Evolutionary conservation across 257 asterid species (phyloP).

Genomic region (Rubia yunnanensis): DNA sequence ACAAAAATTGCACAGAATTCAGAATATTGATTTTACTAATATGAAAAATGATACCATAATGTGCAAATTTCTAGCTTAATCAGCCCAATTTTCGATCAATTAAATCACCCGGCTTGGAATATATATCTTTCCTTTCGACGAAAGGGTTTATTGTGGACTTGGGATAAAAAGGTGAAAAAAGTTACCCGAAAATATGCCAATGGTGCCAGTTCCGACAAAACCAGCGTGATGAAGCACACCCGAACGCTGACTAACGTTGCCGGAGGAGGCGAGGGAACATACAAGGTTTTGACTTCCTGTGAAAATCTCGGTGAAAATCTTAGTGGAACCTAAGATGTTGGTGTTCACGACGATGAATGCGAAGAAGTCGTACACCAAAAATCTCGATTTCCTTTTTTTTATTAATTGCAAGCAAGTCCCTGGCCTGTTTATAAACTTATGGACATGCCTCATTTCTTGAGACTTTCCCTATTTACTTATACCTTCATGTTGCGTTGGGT

Average conservation of each 20-base stretch:
- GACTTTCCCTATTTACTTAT: too few species aligned
- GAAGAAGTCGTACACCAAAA: slow-evolving; percentile 58
- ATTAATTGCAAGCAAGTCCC: too few species aligned
- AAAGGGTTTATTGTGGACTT: neutral
- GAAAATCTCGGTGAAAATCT: slow-evolving; percentile 56
- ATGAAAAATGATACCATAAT: neutral
- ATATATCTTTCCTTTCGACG: neutral
- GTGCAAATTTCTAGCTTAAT: neutral
- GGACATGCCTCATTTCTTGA: too few species aligned
- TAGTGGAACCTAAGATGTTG: slow-evolving; percentile 48
- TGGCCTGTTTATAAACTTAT: too few species aligned
- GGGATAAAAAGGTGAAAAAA: neutral
- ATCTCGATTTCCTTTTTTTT: too few species aligned
- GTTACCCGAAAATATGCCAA: neutral
- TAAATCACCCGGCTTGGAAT: neutral
- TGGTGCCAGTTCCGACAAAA: slow-evolving; percentile 12
- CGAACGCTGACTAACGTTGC: slow-evolving; percentile 64
- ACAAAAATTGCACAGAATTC: neutral
- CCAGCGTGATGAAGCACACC: slow-evolving; percentile 46
- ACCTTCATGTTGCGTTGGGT: too few species aligned
- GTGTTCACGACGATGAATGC: slow-evolving; percentile 40
- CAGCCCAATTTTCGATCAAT: neutral
- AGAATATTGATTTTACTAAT: neutral
- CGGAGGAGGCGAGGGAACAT: slow-evolving; percentile 49
- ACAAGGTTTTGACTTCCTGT: slow-evolving; percentile 50